Conservation (phyloP, 805 yeast genomes). For the Starmerella roubikii region DNA sequence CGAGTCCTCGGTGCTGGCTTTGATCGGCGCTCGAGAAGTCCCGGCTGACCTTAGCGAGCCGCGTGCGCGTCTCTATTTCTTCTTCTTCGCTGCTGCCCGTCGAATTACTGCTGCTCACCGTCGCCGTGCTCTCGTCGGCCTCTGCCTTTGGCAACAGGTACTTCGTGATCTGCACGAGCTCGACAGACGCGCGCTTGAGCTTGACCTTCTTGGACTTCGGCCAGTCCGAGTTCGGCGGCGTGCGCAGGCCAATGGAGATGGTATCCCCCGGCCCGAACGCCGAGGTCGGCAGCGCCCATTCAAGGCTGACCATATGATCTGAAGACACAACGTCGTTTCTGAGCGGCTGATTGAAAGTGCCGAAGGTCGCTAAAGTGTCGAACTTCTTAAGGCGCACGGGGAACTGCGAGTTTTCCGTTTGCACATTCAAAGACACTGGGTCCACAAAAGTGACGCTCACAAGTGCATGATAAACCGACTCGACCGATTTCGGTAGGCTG, state of each 20-base stretch:
- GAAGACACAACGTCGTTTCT: slow-evolving; percentile 19
- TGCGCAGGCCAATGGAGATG: slow-evolving; percentile 22
- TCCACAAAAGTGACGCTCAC: slow-evolving; percentile 21
- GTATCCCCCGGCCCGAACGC: slow-evolving; percentile 31
- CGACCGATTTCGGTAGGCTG: slow-evolving; percentile 23
- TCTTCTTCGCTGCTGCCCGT: slow-evolving; percentile 23
- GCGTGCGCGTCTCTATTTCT: slow-evolving; percentile 21
- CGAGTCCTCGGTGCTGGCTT: slow-evolving; percentile 15
- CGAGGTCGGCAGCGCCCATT: slow-evolving; percentile 25
- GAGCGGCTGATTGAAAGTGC: slow-evolving; percentile 25
- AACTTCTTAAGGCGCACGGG: slow-evolving; percentile 29
- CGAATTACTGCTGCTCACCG: neutral
- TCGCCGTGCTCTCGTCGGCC: neutral
- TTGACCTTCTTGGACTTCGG: slow-evolving; percentile 27
- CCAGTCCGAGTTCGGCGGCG: slow-evolving; percentile 29
- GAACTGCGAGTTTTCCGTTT: slow-evolving; percentile 18
- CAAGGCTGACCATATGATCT: slow-evolving; percentile 28
- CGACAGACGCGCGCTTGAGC: slow-evolving; percentile 26
- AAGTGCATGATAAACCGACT: slow-evolving; percentile 26
- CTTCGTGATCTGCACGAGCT: slow-evolving; percentile 27
- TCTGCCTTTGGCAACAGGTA: slow-evolving; percentile 13
- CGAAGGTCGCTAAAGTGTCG: slow-evolving; percentile 30
- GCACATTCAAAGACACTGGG: slow-evolving; percentile 2
- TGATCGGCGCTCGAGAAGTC: slow-evolving; percentile 22
- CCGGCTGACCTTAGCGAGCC: slow-evolving; percentile 22